Percentiles rank a stretch among this genome's conserved stretches.
Evolutionary conservation across 1,139 yeast species (phyloP).

Genomic region (Blastobotrys capitulatus): DNA sequence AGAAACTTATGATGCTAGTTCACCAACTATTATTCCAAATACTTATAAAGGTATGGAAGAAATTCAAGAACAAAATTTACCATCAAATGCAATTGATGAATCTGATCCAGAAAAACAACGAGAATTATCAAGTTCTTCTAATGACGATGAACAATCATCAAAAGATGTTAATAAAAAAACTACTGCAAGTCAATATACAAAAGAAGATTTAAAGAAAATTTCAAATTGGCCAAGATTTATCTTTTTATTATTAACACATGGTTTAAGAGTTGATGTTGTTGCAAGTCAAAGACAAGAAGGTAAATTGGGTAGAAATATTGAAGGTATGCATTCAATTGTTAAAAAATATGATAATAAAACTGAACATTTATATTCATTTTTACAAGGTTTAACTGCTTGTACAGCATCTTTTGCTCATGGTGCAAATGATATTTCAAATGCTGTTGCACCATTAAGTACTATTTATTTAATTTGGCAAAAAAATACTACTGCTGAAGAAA

Average conservation of each 20-base stretch:
- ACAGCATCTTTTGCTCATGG: slow-evolving; percentile 80
- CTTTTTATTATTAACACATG: slow-evolving; percentile 26
- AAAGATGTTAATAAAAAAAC: neutral
- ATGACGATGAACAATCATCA: neutral
- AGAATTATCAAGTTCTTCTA: neutral
- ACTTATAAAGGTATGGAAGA: slow-evolving; percentile 9
- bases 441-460: slow-evolving; percentile 70
- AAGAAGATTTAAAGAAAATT: slow-evolving; percentile 5
- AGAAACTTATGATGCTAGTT: slow-evolving; percentile 7
- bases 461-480: slow-evolving; percentile 58
- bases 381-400: slow-evolving; percentile 70
- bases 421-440: slow-evolving; percentile 74
- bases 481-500: slow-evolving; percentile 43
- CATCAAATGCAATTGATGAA: neutral
- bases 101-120: neutral
- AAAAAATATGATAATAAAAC: slow-evolving; percentile 66
- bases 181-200: neutral
- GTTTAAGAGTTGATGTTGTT: slow-evolving; percentile 62
- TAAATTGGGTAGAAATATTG: slow-evolving; percentile 34
- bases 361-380: slow-evolving; percentile 63
- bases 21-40: slow-evolving; percentile 10
- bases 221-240: slow-evolving; percentile 7
- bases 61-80: neutral
- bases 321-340: slow-evolving; percentile 50
- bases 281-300: slow-evolving; percentile 40